phyloP scores from a whole-genome alignment of 495 filamentous ascomycete species.

The Hypoxylon trugodes region DNA sequence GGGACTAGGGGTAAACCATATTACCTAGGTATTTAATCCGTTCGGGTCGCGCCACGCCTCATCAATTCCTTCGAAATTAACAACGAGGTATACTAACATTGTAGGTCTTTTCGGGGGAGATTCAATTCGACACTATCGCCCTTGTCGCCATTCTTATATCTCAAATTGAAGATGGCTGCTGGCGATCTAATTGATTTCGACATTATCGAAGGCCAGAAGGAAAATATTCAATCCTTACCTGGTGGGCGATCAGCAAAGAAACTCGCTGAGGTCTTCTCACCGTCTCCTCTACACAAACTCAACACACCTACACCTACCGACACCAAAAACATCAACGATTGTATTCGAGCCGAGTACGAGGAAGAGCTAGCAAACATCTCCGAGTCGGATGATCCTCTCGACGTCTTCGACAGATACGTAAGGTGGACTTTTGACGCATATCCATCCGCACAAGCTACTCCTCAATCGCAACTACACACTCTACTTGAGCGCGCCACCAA shows the following conservation, averaged over 20 bases:
- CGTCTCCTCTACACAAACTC: slow-evolving; percentile 62
- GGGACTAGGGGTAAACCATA: not conserved
- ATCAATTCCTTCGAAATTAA: slow-evolving; percentile 28
- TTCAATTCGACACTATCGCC: too few relatives aligned
- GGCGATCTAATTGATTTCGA: slow-evolving; percentile 82
- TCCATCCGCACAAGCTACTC: slow-evolving; percentile 90
- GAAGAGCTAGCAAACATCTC: slow-evolving; percentile 76
- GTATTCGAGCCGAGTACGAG: slow-evolving; percentile 84
- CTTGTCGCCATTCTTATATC: slow-evolving; percentile 18
- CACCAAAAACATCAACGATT: slow-evolving; percentile 78
- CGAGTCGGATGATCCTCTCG: slow-evolving; percentile 94
- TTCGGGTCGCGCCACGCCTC: slow-evolving; percentile 22
- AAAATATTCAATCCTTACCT: slow-evolving; percentile 94
- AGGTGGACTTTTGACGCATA: slow-evolving; percentile 96
- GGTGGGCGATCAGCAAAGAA: slow-evolving; percentile 90
- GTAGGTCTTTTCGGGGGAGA: slow-evolving; percentile 22
- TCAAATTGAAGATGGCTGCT: slow-evolving; percentile 55
- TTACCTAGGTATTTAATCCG: slow-evolving; percentile 10
- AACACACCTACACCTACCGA: slow-evolving; percentile 69
- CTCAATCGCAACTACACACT: slow-evolving; percentile 85
- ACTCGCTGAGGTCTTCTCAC: slow-evolving; percentile 84
- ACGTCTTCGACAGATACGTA: slow-evolving; percentile 95
- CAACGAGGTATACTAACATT: slow-evolving; percentile 27
- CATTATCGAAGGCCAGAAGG: slow-evolving; percentile 94
- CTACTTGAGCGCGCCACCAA: slow-evolving; percentile 93